Base-by-base conservation (phyloP, 1,139 yeast genomes). In the Martiniozyma asiatica region DNA sequence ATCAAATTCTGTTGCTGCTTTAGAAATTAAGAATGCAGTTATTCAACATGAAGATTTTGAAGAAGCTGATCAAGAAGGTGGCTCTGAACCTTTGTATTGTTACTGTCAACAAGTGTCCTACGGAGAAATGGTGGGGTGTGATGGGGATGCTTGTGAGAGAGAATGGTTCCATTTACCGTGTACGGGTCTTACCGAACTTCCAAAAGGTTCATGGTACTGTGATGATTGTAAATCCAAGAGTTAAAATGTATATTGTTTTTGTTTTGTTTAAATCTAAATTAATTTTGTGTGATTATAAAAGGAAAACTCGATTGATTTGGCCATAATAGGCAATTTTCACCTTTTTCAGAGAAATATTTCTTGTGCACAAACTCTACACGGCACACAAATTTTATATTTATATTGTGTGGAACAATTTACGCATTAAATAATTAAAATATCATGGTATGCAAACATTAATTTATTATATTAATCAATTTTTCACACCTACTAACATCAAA, bases 71-170 rank as follows among this genome's bases (percentile, higher is more conserved):
- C 28, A 25, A 12, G 32, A 30, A 8, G 16, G 37, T 28, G 51
- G 46, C 8, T 33, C 40, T 3, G 94, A 89, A 49, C 95, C 94
- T 2, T 72, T 89, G 4, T 89, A 89, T 53, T 89, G 98, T 55
- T 84, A 84, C 56, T 89, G 98, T 59, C 84, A 85, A 52, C 95
- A 87, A 51, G 94, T 85, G 1, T 87, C 97, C 4, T 87, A 81
- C 53, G 98, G 98, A 13, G 97, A 89, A 50, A 89, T 89, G 98
- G 96, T 89, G 38, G 98, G 94, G 3, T 89, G 98, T 57, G 98
- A 89, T 50, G 95, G 95, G 3, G 89, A 80, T 28, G 75, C 78
- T 39, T 89, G 98, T 58, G 78, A 78, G 51, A 65, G 87, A 33
- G 97, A 89, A 55, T 89, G 98, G 98, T 89, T 89, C 61, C 98